phyloP scores from a whole-genome alignment of 768 basidiomycete genomes.

The Clavulina sp. region DNA sequence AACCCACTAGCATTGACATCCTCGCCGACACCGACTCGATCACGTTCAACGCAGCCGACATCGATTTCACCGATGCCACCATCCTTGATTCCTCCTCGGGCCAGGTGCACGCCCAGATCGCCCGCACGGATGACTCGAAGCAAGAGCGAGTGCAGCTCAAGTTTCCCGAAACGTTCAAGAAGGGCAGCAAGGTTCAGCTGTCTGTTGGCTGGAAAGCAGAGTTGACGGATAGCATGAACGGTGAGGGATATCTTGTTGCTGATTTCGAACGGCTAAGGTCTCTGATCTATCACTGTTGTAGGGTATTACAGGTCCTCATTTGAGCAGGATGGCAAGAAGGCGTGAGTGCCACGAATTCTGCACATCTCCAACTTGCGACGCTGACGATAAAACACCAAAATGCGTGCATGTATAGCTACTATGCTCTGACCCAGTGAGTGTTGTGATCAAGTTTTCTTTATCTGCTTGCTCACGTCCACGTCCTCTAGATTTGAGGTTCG shows the following conservation, averaged over 20 bases:
- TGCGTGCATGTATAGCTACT: constrained; percentile 18
- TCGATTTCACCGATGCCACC: constrained; percentile 40
- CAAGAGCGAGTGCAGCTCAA: constrained; percentile 47
- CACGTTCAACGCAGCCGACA: constrained; percentile 44
- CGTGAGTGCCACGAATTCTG: constrained; percentile 16
- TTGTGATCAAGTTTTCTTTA: neutral
- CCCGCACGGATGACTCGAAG: constrained; percentile 36
- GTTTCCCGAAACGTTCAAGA: constrained; percentile 41
- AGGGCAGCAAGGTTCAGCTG: constrained; percentile 52
- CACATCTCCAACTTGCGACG: too few species aligned
- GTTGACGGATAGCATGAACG: constrained; percentile 57
- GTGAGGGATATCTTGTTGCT: constrained; percentile 18
- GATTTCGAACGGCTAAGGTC: neutral
- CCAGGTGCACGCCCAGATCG: constrained; percentile 27
- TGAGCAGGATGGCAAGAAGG: constrained; percentile 44
- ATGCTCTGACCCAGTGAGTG: constrained; percentile 76
- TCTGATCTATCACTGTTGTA: constrained; percentile 13
- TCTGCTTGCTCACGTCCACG: neutral
- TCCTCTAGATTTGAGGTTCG: constrained; percentile 4
- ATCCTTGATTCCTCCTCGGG: constrained; percentile 39
- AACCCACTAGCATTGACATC: constrained; percentile 38
- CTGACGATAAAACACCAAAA: too few species aligned
- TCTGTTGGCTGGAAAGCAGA: constrained; percentile 48
- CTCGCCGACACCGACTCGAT: constrained; percentile 39
- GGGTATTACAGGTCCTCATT: constrained; percentile 53